These are phyloP conservation scores for Cordyceps fumosorosea DNA, from an alignment of 2,329 filamentous ascomycete genomes.

Conservation along the genomic window DNA sequence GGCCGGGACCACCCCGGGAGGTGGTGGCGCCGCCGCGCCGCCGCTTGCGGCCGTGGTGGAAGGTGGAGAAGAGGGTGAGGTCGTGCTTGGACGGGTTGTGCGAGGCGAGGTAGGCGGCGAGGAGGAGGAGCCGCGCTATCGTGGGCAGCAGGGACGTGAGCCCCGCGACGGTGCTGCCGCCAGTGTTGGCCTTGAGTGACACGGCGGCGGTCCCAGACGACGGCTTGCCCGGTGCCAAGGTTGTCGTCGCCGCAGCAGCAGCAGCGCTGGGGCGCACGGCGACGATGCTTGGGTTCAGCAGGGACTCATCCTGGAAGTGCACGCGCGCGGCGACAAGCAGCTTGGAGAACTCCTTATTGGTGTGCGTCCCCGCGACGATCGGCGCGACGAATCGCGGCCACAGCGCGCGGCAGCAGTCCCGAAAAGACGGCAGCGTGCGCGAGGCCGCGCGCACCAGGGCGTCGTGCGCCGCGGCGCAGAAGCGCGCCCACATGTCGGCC, in stretches of 20 bases:
- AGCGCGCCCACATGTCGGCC: slow-evolving; percentile 69
- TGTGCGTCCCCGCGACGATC: slow-evolving; percentile 64
- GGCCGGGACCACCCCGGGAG: slow-evolving; percentile 22
- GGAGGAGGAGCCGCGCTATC: slow-evolving; percentile 65
- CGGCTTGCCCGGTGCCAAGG: background rate
- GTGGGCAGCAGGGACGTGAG: slow-evolving; percentile 58
- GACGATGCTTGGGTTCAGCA: slow-evolving; percentile 60
- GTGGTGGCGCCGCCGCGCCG: slow-evolving; percentile 40
- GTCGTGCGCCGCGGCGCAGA: slow-evolving; percentile 80
- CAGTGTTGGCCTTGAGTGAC: slow-evolving; percentile 10
- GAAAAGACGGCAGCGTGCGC: slow-evolving; percentile 69
- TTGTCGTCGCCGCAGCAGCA: background rate
- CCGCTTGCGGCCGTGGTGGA: slow-evolving; percentile 47
- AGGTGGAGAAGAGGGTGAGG: slow-evolving; percentile 67
- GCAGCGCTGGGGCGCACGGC: slow-evolving; percentile 20
- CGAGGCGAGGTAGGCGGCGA: slow-evolving; percentile 74
- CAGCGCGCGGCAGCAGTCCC: slow-evolving; percentile 61
- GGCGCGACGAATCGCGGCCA: slow-evolving; percentile 84
- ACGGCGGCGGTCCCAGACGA: background rate
- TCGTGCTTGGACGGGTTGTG: slow-evolving; percentile 74
- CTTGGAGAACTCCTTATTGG: slow-evolving; percentile 75
- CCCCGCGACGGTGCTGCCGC: slow-evolving; percentile 30
- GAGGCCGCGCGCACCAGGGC: slow-evolving; percentile 74
- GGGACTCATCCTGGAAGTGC: slow-evolving; percentile 66
- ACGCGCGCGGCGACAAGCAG: slow-evolving; percentile 65